Evolutionary conservation across 2,329 filamentous ascomycete species (phyloP), one percentile per base, ranked within the genome.

Genomic region (Cytospora mali): DNA sequence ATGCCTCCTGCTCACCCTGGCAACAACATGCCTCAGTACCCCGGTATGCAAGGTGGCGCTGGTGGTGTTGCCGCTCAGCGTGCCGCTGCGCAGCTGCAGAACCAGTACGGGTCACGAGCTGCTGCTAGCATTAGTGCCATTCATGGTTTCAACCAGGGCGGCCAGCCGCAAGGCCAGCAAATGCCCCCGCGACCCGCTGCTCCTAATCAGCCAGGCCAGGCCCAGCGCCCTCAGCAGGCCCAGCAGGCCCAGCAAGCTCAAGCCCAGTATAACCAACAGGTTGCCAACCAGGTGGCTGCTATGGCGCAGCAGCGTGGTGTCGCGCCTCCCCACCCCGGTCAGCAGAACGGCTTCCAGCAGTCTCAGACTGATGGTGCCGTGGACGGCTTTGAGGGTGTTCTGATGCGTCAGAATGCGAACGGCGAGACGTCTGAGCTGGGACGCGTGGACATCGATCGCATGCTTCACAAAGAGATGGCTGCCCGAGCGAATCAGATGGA

Each of bases 311-410:
- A 66, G 61, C 71, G 69, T 25, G 58, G 58, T 54, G 58, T 31
- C 50, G 50, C 51, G 25, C 57, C 27, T 21, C 58, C 50, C 11
- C 50, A 39, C 7, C 64, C 71, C 49, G 71, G 75, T 49, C 73
- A 68, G 63, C 73, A 76, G 61, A 83, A 74, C 58, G 70, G 76
- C 52, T 75, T 78, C 9, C 69, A 73, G 10, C 68, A 73, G 28
- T 77, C 87, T 27, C 91, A 97, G 74, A 89, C 89, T 16, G 94
- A 98, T 72, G 94, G 93, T 56, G 79, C 90, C 33, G 80, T 75
- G 54, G 89, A 88, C 66, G 75, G 85, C 49, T 84, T 84, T 42
- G 77, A 83, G 62, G 85, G 83, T 10, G 78, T 91, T 48, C 76
- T 92, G 50, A 79, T 88, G 70, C 81, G 82, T 66, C 80, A 83